These are phyloP conservation scores for Samsoniella hepiali DNA, from an alignment of 2,329 filamentous ascomycete species.

Conservation along the genomic window DNA sequence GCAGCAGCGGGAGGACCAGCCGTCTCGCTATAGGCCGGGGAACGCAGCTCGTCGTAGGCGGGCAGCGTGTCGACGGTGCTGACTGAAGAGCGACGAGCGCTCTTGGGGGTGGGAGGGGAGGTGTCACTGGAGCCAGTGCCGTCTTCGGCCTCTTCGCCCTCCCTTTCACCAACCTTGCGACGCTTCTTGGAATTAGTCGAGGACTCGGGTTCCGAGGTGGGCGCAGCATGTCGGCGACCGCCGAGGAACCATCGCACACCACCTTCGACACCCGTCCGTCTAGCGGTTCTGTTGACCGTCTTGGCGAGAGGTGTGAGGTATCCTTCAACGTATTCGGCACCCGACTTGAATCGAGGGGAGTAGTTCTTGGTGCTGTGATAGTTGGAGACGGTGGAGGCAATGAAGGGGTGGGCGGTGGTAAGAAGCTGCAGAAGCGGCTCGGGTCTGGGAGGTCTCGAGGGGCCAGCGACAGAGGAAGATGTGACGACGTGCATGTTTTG, in stretches of 20 bases:
- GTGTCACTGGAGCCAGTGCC: slow-evolving; percentile 27
- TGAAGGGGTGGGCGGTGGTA: slow-evolving; percentile 81
- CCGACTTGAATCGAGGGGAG: slow-evolving; percentile 82
- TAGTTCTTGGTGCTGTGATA: slow-evolving; percentile 89
- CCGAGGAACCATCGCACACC: slow-evolving; percentile 81
- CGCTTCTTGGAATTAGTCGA: slow-evolving; percentile 53
- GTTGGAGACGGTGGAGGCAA: slow-evolving; percentile 80
- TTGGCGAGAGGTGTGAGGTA: slow-evolving; percentile 83
- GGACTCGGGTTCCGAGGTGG: slow-evolving; percentile 46
- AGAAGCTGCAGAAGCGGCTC: slow-evolving; percentile 85
- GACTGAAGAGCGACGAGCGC: slow-evolving; percentile 56
- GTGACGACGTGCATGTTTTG: slow-evolving; percentile 8
- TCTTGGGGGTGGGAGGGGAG: slow-evolving; percentile 29
- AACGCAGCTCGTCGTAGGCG: slow-evolving; percentile 76
- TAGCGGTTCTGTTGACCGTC: slow-evolving; percentile 78
- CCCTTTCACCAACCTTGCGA: slow-evolving; percentile 51
- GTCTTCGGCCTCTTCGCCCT: slow-evolving; percentile 28
- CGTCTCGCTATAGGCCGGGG: slow-evolving; percentile 70
- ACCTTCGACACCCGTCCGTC: slow-evolving; percentile 83
- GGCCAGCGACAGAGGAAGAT: slow-evolving; percentile 22
- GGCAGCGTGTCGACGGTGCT: slow-evolving; percentile 74
- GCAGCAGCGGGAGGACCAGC: slow-evolving; percentile 29
- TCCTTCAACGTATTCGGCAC: slow-evolving; percentile 86
- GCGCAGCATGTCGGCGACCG: slow-evolving; percentile 48
- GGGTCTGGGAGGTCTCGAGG: slow-evolving; percentile 48